A percentile compares a stretch with the other conserved stretches of the same genome.
These are phyloP conservation scores for Theileria luwenshuni DNA, from an alignment of 169 alveolate genomes.

Conservation along the genomic window DNA sequence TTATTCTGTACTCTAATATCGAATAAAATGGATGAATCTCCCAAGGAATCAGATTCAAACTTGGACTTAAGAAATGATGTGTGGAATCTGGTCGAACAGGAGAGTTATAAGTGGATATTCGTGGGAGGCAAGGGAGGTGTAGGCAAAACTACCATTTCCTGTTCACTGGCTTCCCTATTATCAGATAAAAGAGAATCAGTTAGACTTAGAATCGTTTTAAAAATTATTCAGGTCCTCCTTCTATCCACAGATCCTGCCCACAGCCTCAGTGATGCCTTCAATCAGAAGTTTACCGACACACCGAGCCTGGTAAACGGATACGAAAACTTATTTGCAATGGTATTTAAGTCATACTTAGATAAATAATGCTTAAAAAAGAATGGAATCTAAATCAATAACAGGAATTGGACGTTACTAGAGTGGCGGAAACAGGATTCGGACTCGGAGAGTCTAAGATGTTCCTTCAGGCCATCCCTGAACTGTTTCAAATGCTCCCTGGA, in stretches of 20 bases:
- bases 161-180: slow-evolving; percentile 92
- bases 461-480: slow-evolving; percentile 84
- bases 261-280: slow-evolving; percentile 97
- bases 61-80: slow-evolving; percentile 50
- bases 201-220: slow-evolving; percentile 28
- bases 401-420: slow-evolving; percentile 90
- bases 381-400: slow-evolving; percentile 10
- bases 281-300: slow-evolving; percentile 90
- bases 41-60: not conserved
- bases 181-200: slow-evolving; percentile 92
- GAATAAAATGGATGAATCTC: slow-evolving; percentile 24
- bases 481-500: slow-evolving; percentile 95
- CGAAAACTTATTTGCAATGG: slow-evolving; percentile 93
- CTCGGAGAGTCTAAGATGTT: slow-evolving; percentile 69
- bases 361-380: too few species aligned
- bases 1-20: not conserved
- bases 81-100: slow-evolving; percentile 52
- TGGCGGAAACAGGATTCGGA: slow-evolving; percentile 77
- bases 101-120: slow-evolving; percentile 94
- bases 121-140: slow-evolving; percentile 99
- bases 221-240: slow-evolving; percentile 87
- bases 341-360: not conserved
- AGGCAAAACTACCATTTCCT: slow-evolving; percentile 98
- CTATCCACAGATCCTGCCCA: slow-evolving; percentile 99
- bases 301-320: slow-evolving; percentile 94